phyloP scores from a whole-genome alignment of 2,329 filamentous ascomycete genomes.

The Endoconidiophora laricicola region DNA sequence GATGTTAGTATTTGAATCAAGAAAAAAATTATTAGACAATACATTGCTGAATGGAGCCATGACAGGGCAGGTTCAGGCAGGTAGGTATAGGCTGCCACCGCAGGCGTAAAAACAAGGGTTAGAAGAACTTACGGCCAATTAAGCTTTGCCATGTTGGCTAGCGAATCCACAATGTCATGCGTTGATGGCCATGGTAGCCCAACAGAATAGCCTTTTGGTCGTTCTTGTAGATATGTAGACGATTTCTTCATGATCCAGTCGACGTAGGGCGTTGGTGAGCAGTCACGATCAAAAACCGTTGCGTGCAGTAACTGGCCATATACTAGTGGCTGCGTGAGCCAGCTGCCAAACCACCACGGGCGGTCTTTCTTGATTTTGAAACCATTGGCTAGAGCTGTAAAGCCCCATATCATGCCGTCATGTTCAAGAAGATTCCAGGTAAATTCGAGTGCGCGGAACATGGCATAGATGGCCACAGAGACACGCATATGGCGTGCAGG shows the following conservation, averaged over 20 bases:
- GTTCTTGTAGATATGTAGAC: slow-evolving; percentile 58
- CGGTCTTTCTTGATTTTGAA: slow-evolving; percentile 40
- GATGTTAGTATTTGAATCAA: slow-evolving; percentile 12
- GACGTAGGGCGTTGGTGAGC: slow-evolving; percentile 39
- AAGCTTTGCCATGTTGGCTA: slow-evolving; percentile 65
- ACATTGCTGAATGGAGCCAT: background rate
- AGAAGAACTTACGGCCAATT: slow-evolving; percentile 61
- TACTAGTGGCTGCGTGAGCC: slow-evolving; percentile 62
- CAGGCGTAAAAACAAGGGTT: background rate
- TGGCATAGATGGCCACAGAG: slow-evolving; percentile 64
- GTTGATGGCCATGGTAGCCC: slow-evolving; percentile 57
- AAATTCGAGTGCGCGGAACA: slow-evolving; percentile 72
- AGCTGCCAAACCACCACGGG: slow-evolving; percentile 75
- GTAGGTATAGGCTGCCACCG: background rate
- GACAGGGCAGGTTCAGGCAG: background rate
- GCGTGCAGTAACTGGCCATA: slow-evolving; percentile 64
- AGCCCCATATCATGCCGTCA: slow-evolving; percentile 50
- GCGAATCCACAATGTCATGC: slow-evolving; percentile 60
- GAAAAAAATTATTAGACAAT: slow-evolving; percentile 13
- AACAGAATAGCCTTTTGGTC: slow-evolving; percentile 51
- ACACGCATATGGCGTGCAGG: slow-evolving; percentile 50
- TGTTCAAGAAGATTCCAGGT: slow-evolving; percentile 70
- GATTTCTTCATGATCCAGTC: slow-evolving; percentile 52
- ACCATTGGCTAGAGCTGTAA: slow-evolving; percentile 19
- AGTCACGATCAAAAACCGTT: slow-evolving; percentile 60